These are phyloP conservation scores for Colletotrichum lentis DNA, from an alignment of 2,329 filamentous ascomycete genomes.

Conservation along the genomic window DNA sequence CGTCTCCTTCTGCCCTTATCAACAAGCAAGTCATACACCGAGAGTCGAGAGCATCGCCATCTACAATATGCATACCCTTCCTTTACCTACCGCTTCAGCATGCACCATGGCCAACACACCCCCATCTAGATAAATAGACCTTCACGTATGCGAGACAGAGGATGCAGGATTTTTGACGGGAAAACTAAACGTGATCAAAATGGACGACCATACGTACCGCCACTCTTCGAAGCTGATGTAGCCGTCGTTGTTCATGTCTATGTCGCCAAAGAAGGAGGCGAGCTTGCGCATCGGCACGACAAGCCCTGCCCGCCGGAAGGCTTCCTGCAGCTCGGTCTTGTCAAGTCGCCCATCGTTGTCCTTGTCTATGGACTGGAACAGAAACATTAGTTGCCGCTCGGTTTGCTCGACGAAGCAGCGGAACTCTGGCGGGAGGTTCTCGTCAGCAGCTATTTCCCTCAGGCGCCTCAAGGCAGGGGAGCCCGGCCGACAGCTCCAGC, in stretches of 20 bases:
- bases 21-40: not conserved
- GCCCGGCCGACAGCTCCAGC: constrained; percentile 28
- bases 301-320: constrained; percentile 81
- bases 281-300: constrained; percentile 79
- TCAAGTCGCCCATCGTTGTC: constrained; percentile 87
- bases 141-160: not conserved
- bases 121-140: constrained; percentile 5
- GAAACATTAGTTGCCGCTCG: constrained; percentile 79
- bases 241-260: constrained; percentile 89
- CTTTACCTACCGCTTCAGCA: not conserved
- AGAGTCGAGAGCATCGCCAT: not conserved
- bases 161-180: not conserved
- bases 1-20: not conserved
- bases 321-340: constrained; percentile 80
- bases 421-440: constrained; percentile 71
- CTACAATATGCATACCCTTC: not conserved
- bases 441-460: constrained; percentile 33
- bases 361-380: constrained; percentile 88
- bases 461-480: constrained; percentile 18
- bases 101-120: not conserved
- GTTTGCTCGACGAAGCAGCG: constrained; percentile 85
- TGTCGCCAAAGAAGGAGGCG: constrained; percentile 85
- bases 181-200: not conserved
- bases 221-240: constrained; percentile 92
- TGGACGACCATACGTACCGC: constrained; percentile 72